Base-by-base conservation (phyloP, 1,139 yeast species). In the Suhomyces panamericanus region DNA sequence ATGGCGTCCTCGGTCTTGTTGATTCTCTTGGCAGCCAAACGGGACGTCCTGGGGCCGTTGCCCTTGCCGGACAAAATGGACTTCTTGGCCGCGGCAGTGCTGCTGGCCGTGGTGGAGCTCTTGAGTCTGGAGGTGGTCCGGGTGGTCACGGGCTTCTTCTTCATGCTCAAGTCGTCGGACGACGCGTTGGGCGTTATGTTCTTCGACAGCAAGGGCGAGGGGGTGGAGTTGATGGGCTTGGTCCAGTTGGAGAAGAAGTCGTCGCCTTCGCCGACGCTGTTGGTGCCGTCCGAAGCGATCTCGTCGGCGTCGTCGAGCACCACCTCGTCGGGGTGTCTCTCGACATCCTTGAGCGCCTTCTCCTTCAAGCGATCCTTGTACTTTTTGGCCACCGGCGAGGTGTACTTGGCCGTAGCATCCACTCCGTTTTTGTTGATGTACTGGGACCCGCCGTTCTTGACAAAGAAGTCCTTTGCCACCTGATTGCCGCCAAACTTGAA, bases 211-310 rank as follows among this genome's bases (percentile, higher is more conserved):
- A 80, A 62, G 12, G 82, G 80, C 11, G 87, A 80, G 12, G 87
- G 82, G 4, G 81, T 70, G 17, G 69, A 56, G 44, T 63, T 62
- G 41, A 80, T 67, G 22, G 95, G 93, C 60, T 88, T 87, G 49
- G 88, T 89, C 95, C 96, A 90, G 63, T 81, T 85, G 45, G 95
- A 78, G 68, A 95, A 93, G 65, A 93, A 93, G 64, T 90, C 97
- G 60, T 89, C 96, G 35, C 77, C 80, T 33, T 82, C 72, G 36
- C 72, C 72, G 39, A 70, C 70, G 12, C 75, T 58, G 13, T 62
- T 58, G 14, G 68, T 57, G n/a, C 73, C 58, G 6, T 58, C 50
- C 33, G 67, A 52, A 26, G 59, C 50, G 43, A 60, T 56, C 39
- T 72, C 79, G 42, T 72, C 76, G 26, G 75, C 70, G 56, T 83